Conservation (phyloP, 139 green algal species). For the Chlamydomonas incerta region DNA sequence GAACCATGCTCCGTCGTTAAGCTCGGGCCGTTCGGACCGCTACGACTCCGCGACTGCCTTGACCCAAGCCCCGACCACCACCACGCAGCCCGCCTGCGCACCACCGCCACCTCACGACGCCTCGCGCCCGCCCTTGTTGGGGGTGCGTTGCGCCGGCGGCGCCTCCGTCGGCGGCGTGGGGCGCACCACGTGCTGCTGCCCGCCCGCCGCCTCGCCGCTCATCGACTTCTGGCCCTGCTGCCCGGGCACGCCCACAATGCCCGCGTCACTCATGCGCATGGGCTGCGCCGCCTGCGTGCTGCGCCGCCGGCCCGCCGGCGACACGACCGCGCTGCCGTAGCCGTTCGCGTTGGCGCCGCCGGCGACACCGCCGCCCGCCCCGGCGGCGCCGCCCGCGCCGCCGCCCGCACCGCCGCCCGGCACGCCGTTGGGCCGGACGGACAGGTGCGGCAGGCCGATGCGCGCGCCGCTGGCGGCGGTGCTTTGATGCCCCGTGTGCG, state of each 20-base stretch:
- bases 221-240: not conserved
- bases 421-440: not conserved
- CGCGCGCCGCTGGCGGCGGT: not conserved
- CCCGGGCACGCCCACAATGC: not conserved
- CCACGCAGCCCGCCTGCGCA: no score
- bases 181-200: not conserved
- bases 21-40: no score
- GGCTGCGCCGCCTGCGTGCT: not conserved
- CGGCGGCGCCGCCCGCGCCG: no score
- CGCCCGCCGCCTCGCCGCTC: not conserved
- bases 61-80: no score
- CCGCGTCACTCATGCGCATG: slow-evolving; percentile 7
- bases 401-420: not conserved
- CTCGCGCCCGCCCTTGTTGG: not conserved
- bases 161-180: slow-evolving; percentile 8
- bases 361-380: not conserved
- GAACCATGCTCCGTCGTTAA: no score
- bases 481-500: not conserved
- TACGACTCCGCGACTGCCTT: no score
- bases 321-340: slow-evolving; percentile 26
- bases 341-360: not conserved
- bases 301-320: slow-evolving; percentile 6
- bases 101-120: not conserved
- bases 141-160: not conserved
- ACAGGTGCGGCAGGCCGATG: slow-evolving; percentile 29